Evolutionary conservation across 208 protist genomes (phyloP).

Genomic region (Trypanosoma mega): DNA sequence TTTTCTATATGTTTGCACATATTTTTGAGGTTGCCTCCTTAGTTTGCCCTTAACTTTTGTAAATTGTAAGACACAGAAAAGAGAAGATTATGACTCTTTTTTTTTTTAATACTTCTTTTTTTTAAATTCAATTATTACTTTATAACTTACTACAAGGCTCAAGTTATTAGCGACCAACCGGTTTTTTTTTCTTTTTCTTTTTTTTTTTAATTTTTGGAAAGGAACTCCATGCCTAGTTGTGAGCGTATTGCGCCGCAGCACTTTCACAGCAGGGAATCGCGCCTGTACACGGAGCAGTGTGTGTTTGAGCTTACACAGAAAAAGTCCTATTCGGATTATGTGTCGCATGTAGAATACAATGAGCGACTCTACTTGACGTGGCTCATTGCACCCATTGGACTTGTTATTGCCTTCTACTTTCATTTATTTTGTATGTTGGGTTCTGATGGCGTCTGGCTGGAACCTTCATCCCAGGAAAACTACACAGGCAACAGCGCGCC

Average conservation of each 20-base stretch:
- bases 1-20: background rate
- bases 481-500: background rate
- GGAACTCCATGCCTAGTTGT: constrained; percentile 30
- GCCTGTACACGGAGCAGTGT: constrained; percentile 56
- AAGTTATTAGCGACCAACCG: too few relatives aligned
- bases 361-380: constrained; percentile 64
- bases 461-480: background rate
- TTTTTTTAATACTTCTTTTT: constrained; percentile 8
- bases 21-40: too few relatives aligned
- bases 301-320: constrained; percentile 45
- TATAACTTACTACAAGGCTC: too few relatives aligned
- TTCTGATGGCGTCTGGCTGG: background rate
- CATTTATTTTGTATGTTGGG: constrained; percentile 34
- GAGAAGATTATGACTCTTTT: background rate
- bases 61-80: background rate
- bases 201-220: background rate
- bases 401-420: constrained; percentile 57
- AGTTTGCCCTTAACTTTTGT: too few relatives aligned
- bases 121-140: background rate
- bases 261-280: constrained; percentile 59
- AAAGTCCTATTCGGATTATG: constrained; percentile 56
- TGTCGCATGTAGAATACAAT: constrained; percentile 60
- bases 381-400: constrained; percentile 59
- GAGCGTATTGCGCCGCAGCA: constrained; percentile 51
- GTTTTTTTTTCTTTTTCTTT: too few relatives aligned